Evolutionary conservation across 768 basidiomycete genomes (phyloP), one percentile per base, ranked within the genome.

Genomic region (Neoboletus subvelutipes): DNA sequence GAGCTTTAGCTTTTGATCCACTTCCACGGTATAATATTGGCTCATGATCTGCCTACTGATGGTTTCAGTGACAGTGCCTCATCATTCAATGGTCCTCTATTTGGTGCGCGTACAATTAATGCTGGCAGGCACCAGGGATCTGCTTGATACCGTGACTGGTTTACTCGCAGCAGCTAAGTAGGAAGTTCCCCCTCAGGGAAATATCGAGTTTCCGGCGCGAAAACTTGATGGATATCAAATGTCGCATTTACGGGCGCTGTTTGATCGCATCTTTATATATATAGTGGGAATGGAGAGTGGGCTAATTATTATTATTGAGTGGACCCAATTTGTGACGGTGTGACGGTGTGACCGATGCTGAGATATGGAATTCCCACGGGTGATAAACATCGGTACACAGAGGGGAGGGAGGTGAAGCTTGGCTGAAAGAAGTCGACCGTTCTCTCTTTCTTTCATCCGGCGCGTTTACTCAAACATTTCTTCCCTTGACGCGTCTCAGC

Each of bases 381-480:
- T 49, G 67, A 69, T 65, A 72, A 69, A 72, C 69, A 72, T 69
- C 62, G 61, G 62, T 68, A 73, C 71, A 73, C 72, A 73, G 63
- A 45, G 26, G 36, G 28, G 28, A 43, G 36, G n/a, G 49, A 34
- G 63, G 51, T 33, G 12, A 22, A 15, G 50, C 51, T 40, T 37
- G 50, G 28, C 56, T 50, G 48, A 58, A 60, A 57, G 56, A 60
- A 54, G 56, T 49, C 52, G 46, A 49, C 58, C 36, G 53, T 56
- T 58, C 57, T 56, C 50, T 61, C 59, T 62, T 61, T 61, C 66
- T 57, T 61, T 67, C 71, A 56, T 71, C 60, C 58, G 65, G 72
- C 71, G 71, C 68, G 71, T 72, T 62, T 45, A 37, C 60, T 53
- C 53, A 47, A 37, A 39, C 53, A 54, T 57, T 59, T 65, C 33